A percentile compares a stretch with the other conserved stretches of the same genome.
These are phyloP conservation scores for Fraxinus baroniana DNA, from an alignment of 305 asterid genomes.

Conservation along the genomic window DNA sequence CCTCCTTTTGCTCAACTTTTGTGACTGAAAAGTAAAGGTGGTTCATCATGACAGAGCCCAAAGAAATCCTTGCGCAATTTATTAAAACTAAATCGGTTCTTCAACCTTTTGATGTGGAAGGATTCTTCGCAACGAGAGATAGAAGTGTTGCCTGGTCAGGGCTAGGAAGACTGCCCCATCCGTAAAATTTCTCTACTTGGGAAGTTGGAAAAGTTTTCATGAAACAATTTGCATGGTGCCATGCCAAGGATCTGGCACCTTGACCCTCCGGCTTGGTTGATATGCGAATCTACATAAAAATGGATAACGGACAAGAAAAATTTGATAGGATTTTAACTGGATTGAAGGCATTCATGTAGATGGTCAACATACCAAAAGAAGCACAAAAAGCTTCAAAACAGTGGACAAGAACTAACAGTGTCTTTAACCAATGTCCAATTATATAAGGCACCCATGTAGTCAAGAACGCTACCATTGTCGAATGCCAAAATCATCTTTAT, in stretches of 20 bases:
- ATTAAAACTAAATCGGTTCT: conserved; percentile 16
- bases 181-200: conserved; percentile 59
- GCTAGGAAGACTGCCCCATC: conserved; percentile 68
- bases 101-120: conserved; percentile 53
- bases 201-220: conserved; percentile 47
- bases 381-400: background rate
- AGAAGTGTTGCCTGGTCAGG: conserved; percentile 53
- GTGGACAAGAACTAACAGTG: background rate
- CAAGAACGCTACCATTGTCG: background rate
- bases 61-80: conserved; percentile 18
- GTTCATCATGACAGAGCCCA: conserved; percentile 10
- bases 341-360: conserved; percentile 2
- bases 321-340: conserved; percentile 12
- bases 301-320: conserved; percentile 15
- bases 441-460: conserved; percentile 9
- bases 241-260: conserved; percentile 61
- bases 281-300: conserved; percentile 62
- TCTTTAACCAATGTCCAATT: background rate
- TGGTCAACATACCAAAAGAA: background rate
- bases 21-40: conserved; percentile 36
- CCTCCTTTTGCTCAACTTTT: conserved; percentile 39
- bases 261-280: conserved; percentile 84
- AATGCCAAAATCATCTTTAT: background rate
- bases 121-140: conserved; percentile 45
- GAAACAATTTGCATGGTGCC: conserved; percentile 95